Percentiles rank a stretch among this genome's conserved stretches.
These are phyloP conservation scores for Curvularia verruculosa DNA, from an alignment of 2,329 filamentous ascomycete genomes.

Conservation along the genomic window DNA sequence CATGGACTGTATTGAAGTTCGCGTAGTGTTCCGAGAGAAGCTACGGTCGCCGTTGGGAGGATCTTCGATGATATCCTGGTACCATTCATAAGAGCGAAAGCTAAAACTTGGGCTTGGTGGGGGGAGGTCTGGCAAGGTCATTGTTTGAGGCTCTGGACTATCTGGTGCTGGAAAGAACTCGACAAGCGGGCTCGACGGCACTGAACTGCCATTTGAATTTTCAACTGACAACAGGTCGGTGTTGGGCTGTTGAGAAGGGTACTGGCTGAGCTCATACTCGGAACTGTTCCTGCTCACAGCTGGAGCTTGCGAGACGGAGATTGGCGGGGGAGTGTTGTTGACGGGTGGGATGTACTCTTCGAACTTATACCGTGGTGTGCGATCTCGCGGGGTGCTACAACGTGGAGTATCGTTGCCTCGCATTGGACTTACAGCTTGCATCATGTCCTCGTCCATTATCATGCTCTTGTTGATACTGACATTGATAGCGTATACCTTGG, in stretches of 20 bases:
- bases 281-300: conserved; percentile 8
- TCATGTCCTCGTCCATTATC: conserved; percentile 35
- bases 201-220: conserved; percentile 7
- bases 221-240: conserved; percentile 13
- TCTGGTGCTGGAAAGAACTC: conserved; percentile 23
- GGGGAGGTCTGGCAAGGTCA: conserved; percentile 25
- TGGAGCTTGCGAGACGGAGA: conserved; percentile 14
- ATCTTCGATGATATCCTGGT: conserved; percentile 36
- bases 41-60: conserved; percentile 13
- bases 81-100: conserved; percentile 37
- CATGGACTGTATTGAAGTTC: conserved; percentile 20
- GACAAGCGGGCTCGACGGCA: conserved; percentile 8
- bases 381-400: conserved; percentile 22
- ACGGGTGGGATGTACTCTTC: conserved; percentile 33
- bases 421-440: conserved; percentile 22
- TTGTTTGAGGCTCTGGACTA: conserved; percentile 19
- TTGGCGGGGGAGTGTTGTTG: conserved; percentile 8
- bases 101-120: conserved; percentile 34
- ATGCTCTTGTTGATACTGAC: conserved; percentile 40
- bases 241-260: conserved; percentile 15
- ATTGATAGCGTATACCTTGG: conserved; percentile 31
- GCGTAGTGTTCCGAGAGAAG: conserved; percentile 4
- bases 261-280: conserved; percentile 28
- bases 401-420: conserved; percentile 19
- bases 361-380: conserved; percentile 29